A percentile compares a stretch with the other conserved stretches of the same genome.
These are phyloP conservation scores for Gremmenia infestans DNA, from an alignment of 2,329 filamentous ascomycete genomes.

Conservation along the genomic window DNA sequence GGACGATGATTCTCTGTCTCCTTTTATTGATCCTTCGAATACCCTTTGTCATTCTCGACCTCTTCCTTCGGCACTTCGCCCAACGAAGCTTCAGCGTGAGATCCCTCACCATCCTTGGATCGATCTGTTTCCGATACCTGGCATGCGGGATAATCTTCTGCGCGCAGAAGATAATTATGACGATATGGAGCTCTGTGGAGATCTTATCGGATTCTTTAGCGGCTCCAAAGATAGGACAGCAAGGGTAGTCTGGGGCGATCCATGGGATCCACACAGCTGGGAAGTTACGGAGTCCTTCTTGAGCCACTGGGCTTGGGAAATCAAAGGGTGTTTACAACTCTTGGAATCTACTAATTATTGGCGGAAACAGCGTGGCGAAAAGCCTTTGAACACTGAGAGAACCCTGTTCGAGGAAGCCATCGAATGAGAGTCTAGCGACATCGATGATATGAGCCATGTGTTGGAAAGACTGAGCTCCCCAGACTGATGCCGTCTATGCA, in stretches of 20 bases:
- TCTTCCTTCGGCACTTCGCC: constrained; percentile 15
- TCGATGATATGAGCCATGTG: background rate
- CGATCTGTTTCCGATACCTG: constrained; percentile 34
- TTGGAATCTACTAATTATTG: constrained; percentile 34
- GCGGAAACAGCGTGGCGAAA: constrained; percentile 32
- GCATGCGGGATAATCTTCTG: constrained; percentile 33
- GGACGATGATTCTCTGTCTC: constrained; percentile 16
- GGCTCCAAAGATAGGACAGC: constrained; percentile 20
- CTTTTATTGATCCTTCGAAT: constrained; percentile 5
- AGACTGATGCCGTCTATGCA: background rate
- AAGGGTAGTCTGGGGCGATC: constrained; percentile 32
- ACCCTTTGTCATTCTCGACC: constrained; percentile 5
- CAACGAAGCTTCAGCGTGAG: constrained; percentile 30
- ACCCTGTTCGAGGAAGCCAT: background rate
- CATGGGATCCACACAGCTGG: constrained; percentile 33
- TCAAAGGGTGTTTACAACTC: constrained; percentile 32
- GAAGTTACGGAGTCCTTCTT: constrained; percentile 35
- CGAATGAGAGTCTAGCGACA: background rate
- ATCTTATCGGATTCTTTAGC: constrained; percentile 17
- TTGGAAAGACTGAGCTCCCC: background rate
- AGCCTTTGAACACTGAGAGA: background rate
- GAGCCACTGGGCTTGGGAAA: constrained; percentile 33
- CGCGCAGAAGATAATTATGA: constrained; percentile 18
- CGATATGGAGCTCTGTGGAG: constrained; percentile 19
- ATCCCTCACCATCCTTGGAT: constrained; percentile 34